phyloP scores from a whole-genome alignment of 2,329 filamentous ascomycete genomes.

The Ambrosiella xylebori region DNA sequence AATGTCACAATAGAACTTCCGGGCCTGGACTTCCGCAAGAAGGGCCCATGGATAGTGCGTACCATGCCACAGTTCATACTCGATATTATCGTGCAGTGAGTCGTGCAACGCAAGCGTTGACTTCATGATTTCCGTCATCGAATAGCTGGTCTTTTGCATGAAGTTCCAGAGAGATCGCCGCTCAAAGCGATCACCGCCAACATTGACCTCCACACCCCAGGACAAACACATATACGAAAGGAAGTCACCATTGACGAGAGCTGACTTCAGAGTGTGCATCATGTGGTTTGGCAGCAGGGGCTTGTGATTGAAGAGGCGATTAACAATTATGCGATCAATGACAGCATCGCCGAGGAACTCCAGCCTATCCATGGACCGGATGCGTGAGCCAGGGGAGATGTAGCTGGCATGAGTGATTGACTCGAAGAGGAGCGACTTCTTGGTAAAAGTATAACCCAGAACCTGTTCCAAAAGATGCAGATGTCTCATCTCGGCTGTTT shows the following conservation, averaged over 20 bases:
- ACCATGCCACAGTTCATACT: slow-evolving; percentile 30
- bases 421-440: slow-evolving; percentile 53
- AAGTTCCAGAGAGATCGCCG: slow-evolving; percentile 45
- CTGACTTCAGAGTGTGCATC: slow-evolving; percentile 64
- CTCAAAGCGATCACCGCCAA: slow-evolving; percentile 13
- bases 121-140: slow-evolving; percentile 20
- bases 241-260: slow-evolving; percentile 64
- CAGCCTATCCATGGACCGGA: slow-evolving; percentile 45
- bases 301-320: slow-evolving; percentile 33
- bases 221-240: slow-evolving; percentile 44
- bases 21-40: slow-evolving; percentile 45
- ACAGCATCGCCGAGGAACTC: slow-evolving; percentile 81
- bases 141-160: slow-evolving; percentile 38
- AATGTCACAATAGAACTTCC: slow-evolving; percentile 71
- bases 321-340: slow-evolving; percentile 60
- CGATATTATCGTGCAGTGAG: slow-evolving; percentile 31
- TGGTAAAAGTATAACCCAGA: slow-evolving; percentile 54
- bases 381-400: slow-evolving; percentile 23
- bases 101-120: slow-evolving; percentile 26
- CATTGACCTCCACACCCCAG: not conserved
- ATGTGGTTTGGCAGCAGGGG: slow-evolving; percentile 29
- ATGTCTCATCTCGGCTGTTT: slow-evolving; percentile 7
- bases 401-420: slow-evolving; percentile 63
- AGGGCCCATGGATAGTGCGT: slow-evolving; percentile 58
- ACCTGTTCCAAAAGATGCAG: slow-evolving; percentile 32